A percentile compares a stretch with the other conserved stretches of the same genome.
Conservation (phyloP, 2,329 filamentous ascomycete genomes). For the Scytalidium lignicola region DNA sequence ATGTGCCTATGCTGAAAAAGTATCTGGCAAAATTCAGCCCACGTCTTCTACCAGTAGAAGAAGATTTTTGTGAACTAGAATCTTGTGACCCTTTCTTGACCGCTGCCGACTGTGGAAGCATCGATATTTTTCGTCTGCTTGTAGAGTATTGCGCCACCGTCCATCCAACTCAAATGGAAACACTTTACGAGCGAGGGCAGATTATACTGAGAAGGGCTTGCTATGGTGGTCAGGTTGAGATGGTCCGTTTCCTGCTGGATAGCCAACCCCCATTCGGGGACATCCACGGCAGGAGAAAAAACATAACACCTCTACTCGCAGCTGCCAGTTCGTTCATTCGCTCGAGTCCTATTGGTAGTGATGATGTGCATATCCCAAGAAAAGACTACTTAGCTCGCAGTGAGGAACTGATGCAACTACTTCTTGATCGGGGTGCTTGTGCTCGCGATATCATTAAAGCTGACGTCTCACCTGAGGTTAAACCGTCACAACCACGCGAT, state of each 20-base stretch:
- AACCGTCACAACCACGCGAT: not conserved
- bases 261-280: conserved; percentile 10
- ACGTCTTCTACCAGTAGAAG: no score
- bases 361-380: not conserved
- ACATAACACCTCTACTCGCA: not conserved
- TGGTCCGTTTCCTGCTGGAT: conserved; percentile 10
- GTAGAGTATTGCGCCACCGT: conserved; percentile 9
- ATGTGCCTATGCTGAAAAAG: not conserved
- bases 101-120: conserved; percentile 10
- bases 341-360: not conserved
- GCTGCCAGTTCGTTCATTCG: not conserved
- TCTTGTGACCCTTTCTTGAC: conserved; percentile 10
- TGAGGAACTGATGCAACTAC: conserved; percentile 1
- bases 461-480: not conserved
- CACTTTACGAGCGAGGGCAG: conserved; percentile 3
- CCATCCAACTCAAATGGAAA: not conserved
- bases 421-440: conserved; percentile 1
- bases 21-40: not conserved
- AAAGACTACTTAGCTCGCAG: not conserved
- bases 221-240: conserved; percentile 6
- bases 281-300: not conserved
- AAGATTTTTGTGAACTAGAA: not conserved
- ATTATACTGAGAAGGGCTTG: conserved; percentile 11
- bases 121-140: conserved; percentile 10
- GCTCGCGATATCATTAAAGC: not conserved